phyloP scores from a whole-genome alignment of 257 asterid genomes.

The Fraxinus quadrangulata region DNA sequence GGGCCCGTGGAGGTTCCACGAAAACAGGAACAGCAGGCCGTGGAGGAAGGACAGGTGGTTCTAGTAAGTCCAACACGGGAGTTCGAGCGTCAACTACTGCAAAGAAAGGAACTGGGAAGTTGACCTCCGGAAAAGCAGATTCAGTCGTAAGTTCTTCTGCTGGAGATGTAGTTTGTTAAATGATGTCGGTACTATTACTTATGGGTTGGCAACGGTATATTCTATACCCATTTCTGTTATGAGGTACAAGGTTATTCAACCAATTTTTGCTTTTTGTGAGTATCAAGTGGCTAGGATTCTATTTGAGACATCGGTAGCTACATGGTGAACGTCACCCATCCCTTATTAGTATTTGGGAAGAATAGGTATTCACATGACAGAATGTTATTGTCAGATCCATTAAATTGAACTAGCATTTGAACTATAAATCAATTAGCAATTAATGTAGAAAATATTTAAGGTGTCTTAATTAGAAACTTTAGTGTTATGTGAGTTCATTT shows the following conservation, averaged over 20 bases:
- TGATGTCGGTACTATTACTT: constrained; percentile 5
- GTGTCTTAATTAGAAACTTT: background rate
- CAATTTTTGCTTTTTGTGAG: constrained; percentile 13
- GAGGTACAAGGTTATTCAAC: constrained; percentile 9
- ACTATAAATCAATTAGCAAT: background rate
- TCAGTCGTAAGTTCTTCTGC: constrained; percentile 57
- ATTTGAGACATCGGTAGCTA: background rate
- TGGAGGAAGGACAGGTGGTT: constrained; percentile 73
- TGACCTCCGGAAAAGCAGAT: constrained; percentile 64
- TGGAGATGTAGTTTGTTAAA: constrained; percentile 19
- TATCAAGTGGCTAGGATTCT: constrained; percentile 3
- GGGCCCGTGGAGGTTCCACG: constrained; percentile 84
- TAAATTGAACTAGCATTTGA: background rate
- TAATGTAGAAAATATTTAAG: background rate
- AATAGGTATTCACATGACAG: background rate
- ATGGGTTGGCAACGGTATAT: background rate
- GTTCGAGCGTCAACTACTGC: constrained; percentile 70
- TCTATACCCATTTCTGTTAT: background rate
- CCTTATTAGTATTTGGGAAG: constrained; percentile 15
- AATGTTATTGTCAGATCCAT: background rate
- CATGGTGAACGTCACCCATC: background rate
- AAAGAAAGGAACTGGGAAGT: constrained; percentile 71
- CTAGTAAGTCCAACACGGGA: constrained; percentile 69
- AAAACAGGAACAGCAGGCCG: constrained; percentile 63
- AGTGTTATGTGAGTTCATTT: background rate